Conservation (phyloP, 192 early-diverging fungal species). For the Chytriomyces sp. region DNA sequence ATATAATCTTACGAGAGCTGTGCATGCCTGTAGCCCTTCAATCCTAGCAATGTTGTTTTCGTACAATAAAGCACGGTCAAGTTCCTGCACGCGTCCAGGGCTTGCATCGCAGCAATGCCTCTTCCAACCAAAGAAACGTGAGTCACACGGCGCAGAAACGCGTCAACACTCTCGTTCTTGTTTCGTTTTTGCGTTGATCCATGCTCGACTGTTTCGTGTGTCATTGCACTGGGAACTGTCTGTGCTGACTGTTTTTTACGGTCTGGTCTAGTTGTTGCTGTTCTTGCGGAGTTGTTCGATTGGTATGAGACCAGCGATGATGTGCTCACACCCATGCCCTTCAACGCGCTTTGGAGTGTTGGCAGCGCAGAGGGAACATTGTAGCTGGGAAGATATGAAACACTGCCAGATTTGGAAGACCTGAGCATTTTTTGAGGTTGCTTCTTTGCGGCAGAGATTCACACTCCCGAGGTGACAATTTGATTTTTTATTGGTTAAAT, state of each 20-base stretch:
- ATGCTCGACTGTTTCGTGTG: conserved; percentile 42
- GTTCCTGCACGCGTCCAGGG: conserved; percentile 47
- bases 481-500: background rate
- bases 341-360: conserved; percentile 11
- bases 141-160: conserved; percentile 51
- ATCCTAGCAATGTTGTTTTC: conserved; percentile 58
- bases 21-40: conserved; percentile 42
- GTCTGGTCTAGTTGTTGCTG: background rate
- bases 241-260: background rate
- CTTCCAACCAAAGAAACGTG: conserved; percentile 52
- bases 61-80: conserved; percentile 57
- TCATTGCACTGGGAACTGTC: conserved; percentile 25
- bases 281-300: background rate
- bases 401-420: conserved; percentile 20
- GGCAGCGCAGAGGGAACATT: conserved; percentile 22
- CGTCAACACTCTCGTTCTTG: conserved; percentile 41
- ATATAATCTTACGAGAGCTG: conserved; percentile 48
- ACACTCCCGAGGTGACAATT: background rate
- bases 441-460: too few species aligned
- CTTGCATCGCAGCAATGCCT: conserved; percentile 52
- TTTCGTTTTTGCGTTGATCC: conserved; percentile 51
- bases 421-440: conserved; percentile 9
- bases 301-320: conserved; percentile 19
- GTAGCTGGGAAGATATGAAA: conserved; percentile 9
- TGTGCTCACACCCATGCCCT: conserved; percentile 9